These are phyloP conservation scores for Parasitella parasitica DNA, from an alignment of 371 early-diverging fungal species.

Conservation along the genomic window DNA sequence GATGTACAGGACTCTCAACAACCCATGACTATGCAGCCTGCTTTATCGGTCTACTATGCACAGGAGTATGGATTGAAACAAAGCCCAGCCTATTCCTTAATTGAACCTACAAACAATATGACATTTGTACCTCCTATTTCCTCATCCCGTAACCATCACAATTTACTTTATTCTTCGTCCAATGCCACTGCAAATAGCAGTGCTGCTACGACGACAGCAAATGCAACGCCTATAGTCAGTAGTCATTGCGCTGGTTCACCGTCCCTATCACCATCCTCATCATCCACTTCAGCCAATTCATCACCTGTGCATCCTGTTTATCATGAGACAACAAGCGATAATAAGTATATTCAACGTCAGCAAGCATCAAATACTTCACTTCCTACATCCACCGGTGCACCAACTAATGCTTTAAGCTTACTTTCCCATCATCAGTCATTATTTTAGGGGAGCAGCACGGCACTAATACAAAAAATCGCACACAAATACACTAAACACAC, in stretches of 20 bases:
- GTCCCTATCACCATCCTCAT: slow-evolving; percentile 35
- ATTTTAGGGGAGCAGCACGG: slow-evolving; percentile 3
- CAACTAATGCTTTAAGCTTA: slow-evolving; percentile 4
- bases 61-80: slow-evolving; percentile 23
- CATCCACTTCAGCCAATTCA: slow-evolving; percentile 26
- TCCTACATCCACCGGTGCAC: background rate
- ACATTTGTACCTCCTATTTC: slow-evolving; percentile 4
- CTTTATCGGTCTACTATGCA: slow-evolving; percentile 16
- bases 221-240: background rate
- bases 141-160: background rate
- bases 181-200: background rate
- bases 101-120: slow-evolving; percentile 5
- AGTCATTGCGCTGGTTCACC: slow-evolving; percentile 17
- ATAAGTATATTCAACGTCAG: background rate
- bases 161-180: background rate
- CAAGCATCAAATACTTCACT: background rate
- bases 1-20: slow-evolving; percentile 6
- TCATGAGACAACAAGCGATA: slow-evolving; percentile 6
- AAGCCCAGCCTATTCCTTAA: slow-evolving; percentile 15
- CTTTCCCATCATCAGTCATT: slow-evolving; percentile 24
- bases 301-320: slow-evolving; percentile 22
- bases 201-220: background rate
- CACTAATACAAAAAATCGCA: background rate
- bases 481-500: background rate
- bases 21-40: slow-evolving; percentile 21